Evolutionary conservation across 495 filamentous ascomycete species (phyloP), one percentile per base, ranked within the genome.

Genomic region (Aspergillus conjunctus): DNA sequence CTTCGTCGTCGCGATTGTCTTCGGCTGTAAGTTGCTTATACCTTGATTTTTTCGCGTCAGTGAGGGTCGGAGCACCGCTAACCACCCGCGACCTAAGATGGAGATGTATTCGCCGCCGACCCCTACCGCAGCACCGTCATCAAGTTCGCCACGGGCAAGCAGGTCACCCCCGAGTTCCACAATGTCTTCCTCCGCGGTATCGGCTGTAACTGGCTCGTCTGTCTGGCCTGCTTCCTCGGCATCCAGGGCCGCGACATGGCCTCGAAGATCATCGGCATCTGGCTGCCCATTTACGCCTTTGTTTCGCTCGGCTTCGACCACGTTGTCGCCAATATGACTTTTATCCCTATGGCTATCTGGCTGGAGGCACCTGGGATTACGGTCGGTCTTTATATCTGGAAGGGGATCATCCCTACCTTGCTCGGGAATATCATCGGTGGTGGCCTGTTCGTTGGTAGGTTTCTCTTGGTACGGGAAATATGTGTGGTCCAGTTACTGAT

Each of bases 321-420:
- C 69, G 84, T 87, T 46, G 81, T 87, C 30, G 84, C 84, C 45
- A 87, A 87, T 63, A 87, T 87, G 83, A 86, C 84, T 37, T 85
- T 86, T 63, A 81, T 87, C 37, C 83, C 85, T 9, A 67, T 83
- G 64, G 81, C 71, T 8, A 83, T 88, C 30, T 87, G 78, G 69
- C 61, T 83, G 1, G 73, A 71, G 0, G 74, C 83, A 0, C 82
- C 84, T 0, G 69, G 65, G 0, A 72, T 88, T 22, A 74, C 72
- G 1, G 76, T 83, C 8, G 75, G 77, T 1, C 68, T 86, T 50
- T 87, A 88, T 52, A 86, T 87, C 65, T 88, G 83, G 84, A 87
- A 88, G 64, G 81, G 78, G 20, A 82, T 87, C 48, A 85, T 88
- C 51, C 86, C 86, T 1, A 75, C 83, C 3, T 48, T 80, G 18